These are phyloP conservation scores for Poa pratensis DNA, from an alignment of 176 grass and related monocot species.

Conservation along the genomic window DNA sequence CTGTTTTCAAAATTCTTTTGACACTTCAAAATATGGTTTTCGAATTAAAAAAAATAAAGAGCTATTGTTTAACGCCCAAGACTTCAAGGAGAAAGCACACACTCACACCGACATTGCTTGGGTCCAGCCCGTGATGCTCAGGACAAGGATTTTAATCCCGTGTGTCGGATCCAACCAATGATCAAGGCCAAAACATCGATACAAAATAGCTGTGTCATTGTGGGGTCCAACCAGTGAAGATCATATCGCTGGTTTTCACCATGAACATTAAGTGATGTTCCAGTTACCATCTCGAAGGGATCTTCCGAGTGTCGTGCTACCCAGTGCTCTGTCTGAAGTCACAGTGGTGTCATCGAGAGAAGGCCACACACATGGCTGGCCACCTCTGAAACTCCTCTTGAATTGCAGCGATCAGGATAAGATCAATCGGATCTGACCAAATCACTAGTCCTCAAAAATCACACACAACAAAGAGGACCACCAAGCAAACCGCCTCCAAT, in stretches of 20 bases:
- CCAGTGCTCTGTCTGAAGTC: neutral
- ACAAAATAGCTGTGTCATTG: neutral
- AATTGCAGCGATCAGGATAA: neutral
- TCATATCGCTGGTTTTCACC: neutral
- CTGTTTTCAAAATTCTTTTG: too few species aligned
- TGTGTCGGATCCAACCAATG: neutral
- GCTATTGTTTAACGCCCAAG: neutral
- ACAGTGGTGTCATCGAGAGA: neutral
- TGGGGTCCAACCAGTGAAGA: neutral
- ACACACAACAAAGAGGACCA: neutral
- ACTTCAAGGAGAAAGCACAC: neutral
- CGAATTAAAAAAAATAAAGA: too few species aligned
- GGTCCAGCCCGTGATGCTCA: neutral
- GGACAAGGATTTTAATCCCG: neutral
- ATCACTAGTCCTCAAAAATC: neutral
- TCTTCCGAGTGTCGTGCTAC: neutral
- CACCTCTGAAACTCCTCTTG: neutral
- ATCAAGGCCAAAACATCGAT: neutral
- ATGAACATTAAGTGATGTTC: neutral
- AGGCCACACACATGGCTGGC: neutral
- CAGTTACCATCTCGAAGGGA: neutral
- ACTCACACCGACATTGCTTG: neutral
- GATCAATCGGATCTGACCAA: neutral
- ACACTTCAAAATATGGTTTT: too few species aligned
- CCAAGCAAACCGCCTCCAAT: neutral